Evolutionary conservation across 805 yeast genomes (phyloP), one percentile per base, ranked within the genome.

Genomic region (Teunomyces gatunensis): DNA sequence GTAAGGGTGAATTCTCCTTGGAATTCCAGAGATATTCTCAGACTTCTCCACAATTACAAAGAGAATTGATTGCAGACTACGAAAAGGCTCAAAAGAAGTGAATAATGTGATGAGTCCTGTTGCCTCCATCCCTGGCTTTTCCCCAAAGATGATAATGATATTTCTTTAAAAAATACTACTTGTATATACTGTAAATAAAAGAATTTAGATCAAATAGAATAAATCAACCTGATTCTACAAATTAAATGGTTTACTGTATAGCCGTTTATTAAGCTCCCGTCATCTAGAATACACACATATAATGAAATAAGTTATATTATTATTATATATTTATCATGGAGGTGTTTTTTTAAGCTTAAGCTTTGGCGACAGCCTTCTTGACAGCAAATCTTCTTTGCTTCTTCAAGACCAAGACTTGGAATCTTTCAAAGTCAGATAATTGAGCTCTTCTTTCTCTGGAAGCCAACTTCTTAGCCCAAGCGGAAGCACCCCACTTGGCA

Each of bases 401-500:
- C 87, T 87, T 94, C 75, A 90, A 84, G 66, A 90, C 95, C 76
- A 87, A 73, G 65, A 92, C 99, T 84, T 92, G 97, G 97, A 94
- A 94, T 85, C 99, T 91, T 83, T 94, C 97, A 69, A 94, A 94
- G 79, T 94, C 99, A 64, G 92, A 73, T 75, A 95, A 87, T 71
- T 85, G 80, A 68, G 95, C 77, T 84, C 99, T 89, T 78, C 85
- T 89, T 77, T 87, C 85, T 78, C 89, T 89, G 78, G 88, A 86
- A 73, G 95, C 97, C 68, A 94, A 86, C 83, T 90, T 91, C 87
- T 92, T 88, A 71, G 99, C 97, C 97, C 97, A 90, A 47, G 96
- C 74, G 58, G 98, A 79, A 65, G 86, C 79, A 63, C 87, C 83
- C 98, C 98, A 94, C 78, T 92, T 88, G 69, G 83, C 80, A 63